Evolutionary conservation across 2,329 filamentous ascomycete genomes (phyloP).

Genomic region (Alternaria sp.): DNA sequence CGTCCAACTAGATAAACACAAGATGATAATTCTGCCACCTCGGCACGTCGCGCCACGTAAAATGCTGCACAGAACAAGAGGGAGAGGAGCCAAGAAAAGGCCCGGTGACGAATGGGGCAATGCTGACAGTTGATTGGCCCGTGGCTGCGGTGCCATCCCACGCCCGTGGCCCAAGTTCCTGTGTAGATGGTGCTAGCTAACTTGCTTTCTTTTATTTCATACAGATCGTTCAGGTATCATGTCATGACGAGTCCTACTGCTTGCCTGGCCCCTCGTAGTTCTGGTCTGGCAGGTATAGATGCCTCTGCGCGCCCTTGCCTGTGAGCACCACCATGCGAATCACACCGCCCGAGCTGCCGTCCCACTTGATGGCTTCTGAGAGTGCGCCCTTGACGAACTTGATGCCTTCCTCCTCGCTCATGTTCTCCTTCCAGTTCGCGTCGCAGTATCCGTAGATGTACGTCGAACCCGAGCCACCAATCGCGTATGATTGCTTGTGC

Average conservation of each 20-base stretch:
- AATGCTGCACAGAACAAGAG: not conserved
- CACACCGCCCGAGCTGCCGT: slow-evolving; percentile 96
- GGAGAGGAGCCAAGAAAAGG: not conserved
- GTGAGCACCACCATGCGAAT: slow-evolving; percentile 98
- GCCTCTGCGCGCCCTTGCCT: slow-evolving; percentile 84
- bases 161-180: slow-evolving; percentile 10
- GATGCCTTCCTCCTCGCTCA: slow-evolving; percentile 91
- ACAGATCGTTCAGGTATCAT: slow-evolving; percentile 12
- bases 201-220: slow-evolving; percentile 1
- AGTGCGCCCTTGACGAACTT: slow-evolving; percentile 91
- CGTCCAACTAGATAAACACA: not conserved
- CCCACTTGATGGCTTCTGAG: slow-evolving; percentile 97
- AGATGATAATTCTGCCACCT: not conserved
- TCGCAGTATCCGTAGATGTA: slow-evolving; percentile 99
- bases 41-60: slow-evolving; percentile 6
- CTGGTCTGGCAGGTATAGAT: slow-evolving; percentile 89
- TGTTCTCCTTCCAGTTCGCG: slow-evolving; percentile 91
- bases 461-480: slow-evolving; percentile 94
- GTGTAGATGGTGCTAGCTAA: slow-evolving; percentile 5
- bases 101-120: slow-evolving; percentile 8
- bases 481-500: slow-evolving; percentile 95
- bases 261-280: slow-evolving; percentile 79
- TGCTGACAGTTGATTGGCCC: slow-evolving; percentile 13
- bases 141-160: slow-evolving; percentile 8
- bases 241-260: slow-evolving; percentile 40